A percentile compares a stretch with the other conserved stretches of the same genome.
Conservation (phyloP, 192 early-diverging fungal species). For the Backusella tarrabulga region DNA sequence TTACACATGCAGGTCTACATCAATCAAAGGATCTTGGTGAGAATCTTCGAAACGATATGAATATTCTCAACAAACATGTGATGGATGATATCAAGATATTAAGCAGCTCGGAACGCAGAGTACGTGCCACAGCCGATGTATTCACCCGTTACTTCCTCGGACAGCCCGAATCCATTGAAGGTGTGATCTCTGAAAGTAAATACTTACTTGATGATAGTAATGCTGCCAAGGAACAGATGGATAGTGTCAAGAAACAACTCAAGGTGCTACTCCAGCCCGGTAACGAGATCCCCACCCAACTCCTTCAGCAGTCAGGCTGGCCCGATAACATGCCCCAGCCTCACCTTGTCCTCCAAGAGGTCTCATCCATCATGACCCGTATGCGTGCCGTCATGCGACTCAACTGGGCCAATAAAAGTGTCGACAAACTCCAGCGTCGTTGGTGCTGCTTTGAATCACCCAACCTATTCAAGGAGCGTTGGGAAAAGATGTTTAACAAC, state of each 20-base stretch:
- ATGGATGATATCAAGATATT: slow-evolving; percentile 87
- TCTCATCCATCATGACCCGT: slow-evolving; percentile 64
- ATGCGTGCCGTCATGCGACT: slow-evolving; percentile 74
- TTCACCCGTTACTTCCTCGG: slow-evolving; percentile 69
- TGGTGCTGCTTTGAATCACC: slow-evolving; percentile 95
- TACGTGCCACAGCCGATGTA: slow-evolving; percentile 87
- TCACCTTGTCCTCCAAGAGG: slow-evolving; percentile 55
- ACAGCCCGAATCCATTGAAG: slow-evolving; percentile 54
- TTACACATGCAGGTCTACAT: slow-evolving; percentile 90
- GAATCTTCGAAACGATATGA: slow-evolving; percentile 88
- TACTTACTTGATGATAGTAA: slow-evolving; percentile 96
- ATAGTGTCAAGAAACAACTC: slow-evolving; percentile 78
- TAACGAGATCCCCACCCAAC: slow-evolving; percentile 14
- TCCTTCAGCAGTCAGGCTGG: slow-evolving; percentile 36
- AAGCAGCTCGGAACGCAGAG: slow-evolving; percentile 84
- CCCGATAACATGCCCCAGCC: slow-evolving; percentile 41
- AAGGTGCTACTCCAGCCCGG: slow-evolving; percentile 40
- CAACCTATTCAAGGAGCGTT: slow-evolving; percentile 85
- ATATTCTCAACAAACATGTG: slow-evolving; percentile 82
- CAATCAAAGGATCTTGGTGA: slow-evolving; percentile 92
- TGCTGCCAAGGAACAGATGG: slow-evolving; percentile 93
- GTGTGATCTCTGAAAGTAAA: slow-evolving; percentile 71
- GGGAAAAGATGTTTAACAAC: slow-evolving; percentile 94
- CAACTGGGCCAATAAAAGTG: slow-evolving; percentile 63
- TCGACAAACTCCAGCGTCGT: slow-evolving; percentile 62